Evolutionary conservation across 148 eudicot species (phyloP).

Genomic region (Amaranthus hypochondriacus): DNA sequence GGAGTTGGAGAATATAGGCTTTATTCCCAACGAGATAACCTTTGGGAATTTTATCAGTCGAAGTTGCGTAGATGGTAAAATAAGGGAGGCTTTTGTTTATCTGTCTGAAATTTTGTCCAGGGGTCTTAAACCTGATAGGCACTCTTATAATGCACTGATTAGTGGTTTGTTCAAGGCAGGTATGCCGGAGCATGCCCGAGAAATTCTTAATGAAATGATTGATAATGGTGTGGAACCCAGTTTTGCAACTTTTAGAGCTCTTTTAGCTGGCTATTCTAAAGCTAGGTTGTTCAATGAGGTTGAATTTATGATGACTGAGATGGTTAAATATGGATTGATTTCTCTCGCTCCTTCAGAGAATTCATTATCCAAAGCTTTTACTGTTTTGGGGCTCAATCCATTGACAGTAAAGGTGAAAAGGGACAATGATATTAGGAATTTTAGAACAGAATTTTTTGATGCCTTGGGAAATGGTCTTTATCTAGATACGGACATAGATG

Average conservation of each 20-base stretch:
- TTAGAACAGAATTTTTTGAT: constrained; percentile 58
- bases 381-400: constrained; percentile 50
- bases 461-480: constrained; percentile 81
- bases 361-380: constrained; percentile 53
- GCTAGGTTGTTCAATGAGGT: constrained; percentile 60
- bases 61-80: constrained; percentile 49
- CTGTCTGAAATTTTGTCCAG: constrained; percentile 49
- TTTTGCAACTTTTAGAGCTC: constrained; percentile 48
- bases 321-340: constrained; percentile 40
- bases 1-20: constrained; percentile 57
- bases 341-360: constrained; percentile 45
- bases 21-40: constrained; percentile 53
- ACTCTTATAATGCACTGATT: constrained; percentile 59
- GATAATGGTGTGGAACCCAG: constrained; percentile 48
- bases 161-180: constrained; percentile 56
- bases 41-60: constrained; percentile 63
- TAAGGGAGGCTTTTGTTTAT: constrained; percentile 52
- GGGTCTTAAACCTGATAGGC: constrained; percentile 47
- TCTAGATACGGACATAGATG: constrained; percentile 55
- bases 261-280: constrained; percentile 73
- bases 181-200: constrained; percentile 51
- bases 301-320: constrained; percentile 37
- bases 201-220: constrained; percentile 60
- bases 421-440: constrained; percentile 52
- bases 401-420: constrained; percentile 55